phyloP scores from a whole-genome alignment of 1,284 basidiomycete species.

The Irpex lacteus region DNA sequence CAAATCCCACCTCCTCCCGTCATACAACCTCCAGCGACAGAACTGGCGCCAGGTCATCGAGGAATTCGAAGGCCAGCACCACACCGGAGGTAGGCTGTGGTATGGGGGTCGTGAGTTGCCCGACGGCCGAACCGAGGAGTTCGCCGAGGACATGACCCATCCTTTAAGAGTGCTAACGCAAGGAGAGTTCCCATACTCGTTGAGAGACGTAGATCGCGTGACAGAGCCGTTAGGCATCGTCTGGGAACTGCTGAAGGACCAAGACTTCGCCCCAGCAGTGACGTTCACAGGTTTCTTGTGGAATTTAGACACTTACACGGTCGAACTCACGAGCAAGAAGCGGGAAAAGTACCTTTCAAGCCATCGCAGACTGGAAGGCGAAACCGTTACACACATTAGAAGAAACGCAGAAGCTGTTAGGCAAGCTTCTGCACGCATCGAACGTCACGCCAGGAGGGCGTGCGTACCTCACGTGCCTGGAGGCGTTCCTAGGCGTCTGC shows the following conservation, averaged over 20 bases:
- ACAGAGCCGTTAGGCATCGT: no score
- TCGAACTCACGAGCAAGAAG: conserved; percentile 18
- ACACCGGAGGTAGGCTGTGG: conserved; percentile 26
- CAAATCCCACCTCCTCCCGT: not conserved
- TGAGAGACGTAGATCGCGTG: no score
- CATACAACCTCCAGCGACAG: not conserved
- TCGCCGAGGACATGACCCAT: no score
- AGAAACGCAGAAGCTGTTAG: conserved; percentile 21
- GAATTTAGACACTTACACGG: conserved; percentile 16
- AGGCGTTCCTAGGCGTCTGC: conserved; percentile 19
- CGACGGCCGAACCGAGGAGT: no score
- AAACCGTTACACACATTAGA: conserved; percentile 5
- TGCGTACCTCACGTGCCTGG: conserved; percentile 45
- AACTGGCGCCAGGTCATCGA: not conserved
- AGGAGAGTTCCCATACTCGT: no score
- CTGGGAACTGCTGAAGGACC: conserved; percentile 20
- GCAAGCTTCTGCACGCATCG: conserved; percentile 23
- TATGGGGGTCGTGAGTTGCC: conserved; percentile 20
- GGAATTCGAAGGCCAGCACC: not conserved
- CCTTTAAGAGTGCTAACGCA: no score
- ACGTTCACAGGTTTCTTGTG: conserved; percentile 26
- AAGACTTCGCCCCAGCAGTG: conserved; percentile 9
- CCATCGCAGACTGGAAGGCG: conserved; percentile 14
- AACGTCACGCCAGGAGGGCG: conserved; percentile 46
- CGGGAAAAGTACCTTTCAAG: conserved; percentile 18